Evolutionary conservation across 2,329 filamentous ascomycete species (phyloP), one percentile per base, ranked within the genome.

Genomic region (Beauveria sp.): DNA sequence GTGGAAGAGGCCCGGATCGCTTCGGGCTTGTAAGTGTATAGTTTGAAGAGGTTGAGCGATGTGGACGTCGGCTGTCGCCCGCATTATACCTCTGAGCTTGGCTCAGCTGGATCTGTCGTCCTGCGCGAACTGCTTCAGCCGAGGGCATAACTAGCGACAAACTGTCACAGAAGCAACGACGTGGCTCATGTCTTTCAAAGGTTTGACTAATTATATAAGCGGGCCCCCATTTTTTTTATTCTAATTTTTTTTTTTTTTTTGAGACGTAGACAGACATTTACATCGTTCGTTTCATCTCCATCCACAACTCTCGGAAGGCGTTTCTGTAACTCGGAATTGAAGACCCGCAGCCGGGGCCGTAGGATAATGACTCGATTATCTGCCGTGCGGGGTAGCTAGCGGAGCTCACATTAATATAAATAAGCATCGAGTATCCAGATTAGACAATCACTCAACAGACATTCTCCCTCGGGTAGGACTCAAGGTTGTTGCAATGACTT

Each of bases 71-170:
- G 74, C 73, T 5, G 70, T 82, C 5, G 78, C 80, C 0, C 66
- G 71, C 0, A 71, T 74, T 16, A 62, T 74, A 91, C 86, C 8
- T 79, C 73, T 3, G 83, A 90, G 69, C 84, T 91, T 7, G 89
- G 88, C 46, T 86, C 89, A 74, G 86, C 86, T 0, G 65, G 72
- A 16, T 69, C 68, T 22, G 34, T 24, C 20, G 46, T 43, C 5
- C 46, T 50, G 40, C 55, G 44, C 8, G 3, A 22, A 12, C 10
- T 51, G 26, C 14, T 22, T 24, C 22, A 24, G 22, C 22, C 22
- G 22, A 24, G 22, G 22, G 22, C 22, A 24, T 24, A 24, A 24
- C 22, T 24, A 24, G 22, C 22, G 22, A 24, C 22, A 18, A 4
- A 18, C 44, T 16, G 44, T 18, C 16, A 2, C 22, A 16, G 12